Base-by-base conservation (phyloP, 2,329 filamentous ascomycete genomes). In the Aspergillus sp. region DNA sequence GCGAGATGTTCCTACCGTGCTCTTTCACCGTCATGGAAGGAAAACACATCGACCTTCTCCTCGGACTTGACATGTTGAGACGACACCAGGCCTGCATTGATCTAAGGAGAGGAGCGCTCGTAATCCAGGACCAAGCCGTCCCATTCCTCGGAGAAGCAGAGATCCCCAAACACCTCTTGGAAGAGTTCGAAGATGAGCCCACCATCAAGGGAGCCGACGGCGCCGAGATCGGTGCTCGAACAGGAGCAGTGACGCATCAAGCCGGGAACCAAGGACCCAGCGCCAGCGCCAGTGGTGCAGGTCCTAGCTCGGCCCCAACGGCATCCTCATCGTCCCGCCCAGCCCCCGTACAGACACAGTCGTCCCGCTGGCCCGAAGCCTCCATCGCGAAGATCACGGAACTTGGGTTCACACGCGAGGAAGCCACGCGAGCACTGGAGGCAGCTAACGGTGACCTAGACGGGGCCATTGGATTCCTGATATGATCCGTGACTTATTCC, bases 1-100 rank as follows among this genome's bases (percentile, higher is more conserved):
- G 93, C 53, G 86, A 84, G 43, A 85, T 93, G 61, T 92, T 91
- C 71, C 81, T 99, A 66, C 89, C 93, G 3, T 98, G 93, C 78
- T 95, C 92, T 59, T 99, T 99, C 75, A 99, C 95, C 3, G 95
- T 99, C 70, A 99, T 99, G 95, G 95, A 99, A 78, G 95, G 95
- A 63, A 99, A 98, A 76, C 87, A 91, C 52, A 95, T 99, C 23
- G 95, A 98, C 72, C 82, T 99, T 17, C 84, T 99, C 2, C 85
- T 99, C 12, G 95, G 95, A 3, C 80, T 99, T 43, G 95, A 99
- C 74, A 99, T 99, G 91, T 82, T 99, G 61, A 97, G 96, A 78
- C 87, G 95, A 40, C 93, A 98, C 76, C 93, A 96, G 76, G 95
- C 93, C 37, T 90, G 84, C 66, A 93, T 99, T 68, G 95, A 99